Evolutionary conservation across 2,329 filamentous ascomycete species (phyloP), one percentile per base, ranked within the genome.

Genomic region (Orbilia ellipsospora): DNA sequence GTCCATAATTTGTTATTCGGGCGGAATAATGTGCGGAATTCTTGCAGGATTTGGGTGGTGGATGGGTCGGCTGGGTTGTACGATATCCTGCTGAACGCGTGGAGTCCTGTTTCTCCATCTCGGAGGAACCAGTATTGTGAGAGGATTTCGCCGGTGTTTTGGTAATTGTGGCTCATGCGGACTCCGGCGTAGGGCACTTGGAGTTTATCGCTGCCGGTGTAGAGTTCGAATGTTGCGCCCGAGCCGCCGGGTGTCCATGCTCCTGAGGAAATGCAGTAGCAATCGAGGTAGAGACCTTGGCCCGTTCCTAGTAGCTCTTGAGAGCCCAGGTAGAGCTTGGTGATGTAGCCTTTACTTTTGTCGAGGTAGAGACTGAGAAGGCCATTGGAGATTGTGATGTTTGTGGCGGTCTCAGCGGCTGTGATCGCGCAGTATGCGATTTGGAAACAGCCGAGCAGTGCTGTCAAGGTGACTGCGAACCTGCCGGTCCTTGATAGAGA

Each of bases 51-150:
- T 10, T 88, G 83, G 59, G 89, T 81, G 73, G 86, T 87, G 0
- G 42, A 26, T 0, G 87, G 87, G 0, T 82, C 85, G 0, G 85
- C 85, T 79, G 89, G 89, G 80, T 87, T 82, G 77, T 90, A 90
- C 0, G 85, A 83, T 8, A 89, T 80, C n/a, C 88, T 85, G 69
- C 84, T 87, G 80, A 90, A 90, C 0, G 85, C 86, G 78, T 90
- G 88, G 42, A 90, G 80, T 0, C 88, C 88, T 0, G 88, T 89
- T 80, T 90, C 88, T 0, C 86, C 86, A 52, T 89, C 87, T 10
- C 86, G 83, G 1, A 90, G 81, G 78, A 90, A 90, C 87, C 87
- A 90, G 80, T 89, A 90, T 78, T 90, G 88, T 78, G 90, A 85
- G 15, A 90, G 82, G 4, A 86, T 79, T 78, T 90, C 87, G 1